A percentile compares a stretch with the other conserved stretches of the same genome.
Evolutionary conservation across 73 alveolate species (phyloP).

Genomic region (Paramecium octaurelia): DNA sequence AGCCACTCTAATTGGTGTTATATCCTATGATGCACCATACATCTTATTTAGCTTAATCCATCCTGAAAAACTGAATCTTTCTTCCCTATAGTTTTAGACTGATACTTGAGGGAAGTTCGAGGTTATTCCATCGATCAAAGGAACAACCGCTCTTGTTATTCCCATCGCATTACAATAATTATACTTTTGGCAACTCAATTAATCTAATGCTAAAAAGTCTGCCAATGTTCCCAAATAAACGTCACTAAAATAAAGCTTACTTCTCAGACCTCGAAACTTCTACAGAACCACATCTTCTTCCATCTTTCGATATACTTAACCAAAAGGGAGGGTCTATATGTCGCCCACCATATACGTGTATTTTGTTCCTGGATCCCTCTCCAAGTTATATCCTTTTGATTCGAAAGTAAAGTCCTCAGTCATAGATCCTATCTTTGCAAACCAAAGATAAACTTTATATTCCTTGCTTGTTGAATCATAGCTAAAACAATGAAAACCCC

Average conservation of each 20-base stretch:
- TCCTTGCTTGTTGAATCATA: not conserved
- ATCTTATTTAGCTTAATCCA: not conserved
- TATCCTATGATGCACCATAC: not conserved
- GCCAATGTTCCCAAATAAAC: not conserved
- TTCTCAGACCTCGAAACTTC: not conserved
- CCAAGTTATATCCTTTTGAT: not conserved
- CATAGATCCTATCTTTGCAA: not conserved
- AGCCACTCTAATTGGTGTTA: not conserved
- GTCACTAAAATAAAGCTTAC: not conserved
- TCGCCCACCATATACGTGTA: not conserved
- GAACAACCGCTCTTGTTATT: not conserved
- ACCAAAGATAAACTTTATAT: not conserved
- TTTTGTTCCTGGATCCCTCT: not conserved
- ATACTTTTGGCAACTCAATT: not conserved
- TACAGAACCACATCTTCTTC: not conserved
- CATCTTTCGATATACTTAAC: not conserved
- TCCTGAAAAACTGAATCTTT: not conserved
- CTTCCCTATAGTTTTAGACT: not conserved
- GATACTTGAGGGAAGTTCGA: not conserved
- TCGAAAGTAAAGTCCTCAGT: not conserved
- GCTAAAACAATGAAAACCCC: not conserved
- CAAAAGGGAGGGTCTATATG: not conserved
- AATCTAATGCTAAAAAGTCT: not conserved
- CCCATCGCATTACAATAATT: not conserved
- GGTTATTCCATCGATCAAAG: not conserved